Evolutionary conservation across 176 grass and related monocot genomes (phyloP).

Genomic region (Otatea glauca): DNA sequence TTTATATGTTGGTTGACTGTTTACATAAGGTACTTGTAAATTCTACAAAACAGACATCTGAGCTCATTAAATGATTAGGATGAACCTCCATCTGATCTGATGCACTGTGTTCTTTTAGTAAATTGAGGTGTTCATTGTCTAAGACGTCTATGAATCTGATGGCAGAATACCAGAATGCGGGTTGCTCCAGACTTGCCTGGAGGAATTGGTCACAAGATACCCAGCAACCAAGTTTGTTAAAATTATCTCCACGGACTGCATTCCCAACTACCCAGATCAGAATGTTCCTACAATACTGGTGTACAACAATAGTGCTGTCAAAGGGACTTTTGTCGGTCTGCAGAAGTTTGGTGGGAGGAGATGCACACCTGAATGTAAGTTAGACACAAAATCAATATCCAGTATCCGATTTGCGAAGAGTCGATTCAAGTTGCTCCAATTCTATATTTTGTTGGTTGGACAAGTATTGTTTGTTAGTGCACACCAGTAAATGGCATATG

Average conservation of each 20-base stretch:
- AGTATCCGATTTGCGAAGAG: background rate
- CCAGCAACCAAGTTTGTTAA: constrained; percentile 94
- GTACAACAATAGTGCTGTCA: constrained; percentile 94
- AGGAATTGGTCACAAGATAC: constrained; percentile 82
- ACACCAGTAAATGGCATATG: background rate
- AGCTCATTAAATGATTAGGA: too few relatives aligned
- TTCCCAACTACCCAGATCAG: constrained; percentile 86
- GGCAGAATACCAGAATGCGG: constrained; percentile 85
- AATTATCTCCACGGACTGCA: constrained; percentile 93
- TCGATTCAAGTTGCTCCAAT: constrained; percentile 13
- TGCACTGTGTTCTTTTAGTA: background rate
- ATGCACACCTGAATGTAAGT: constrained; percentile 97
- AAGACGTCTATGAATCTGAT: constrained; percentile 36
- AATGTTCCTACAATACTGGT: constrained; percentile 98
- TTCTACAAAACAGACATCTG: background rate
- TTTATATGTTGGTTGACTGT: constrained; percentile 21
- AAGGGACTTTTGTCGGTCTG: constrained; percentile 85
- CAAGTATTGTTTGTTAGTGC: background rate
- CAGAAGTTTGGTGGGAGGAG: constrained; percentile 77
- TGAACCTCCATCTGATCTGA: background rate
- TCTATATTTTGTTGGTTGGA: background rate
- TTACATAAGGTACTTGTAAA: background rate
- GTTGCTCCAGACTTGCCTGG: constrained; percentile 79
- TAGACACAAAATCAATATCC: constrained; percentile 16
- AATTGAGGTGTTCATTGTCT: background rate